These are phyloP conservation scores for Cladosporium sp. DNA, from an alignment of 2,329 filamentous ascomycete genomes.

Conservation along the genomic window DNA sequence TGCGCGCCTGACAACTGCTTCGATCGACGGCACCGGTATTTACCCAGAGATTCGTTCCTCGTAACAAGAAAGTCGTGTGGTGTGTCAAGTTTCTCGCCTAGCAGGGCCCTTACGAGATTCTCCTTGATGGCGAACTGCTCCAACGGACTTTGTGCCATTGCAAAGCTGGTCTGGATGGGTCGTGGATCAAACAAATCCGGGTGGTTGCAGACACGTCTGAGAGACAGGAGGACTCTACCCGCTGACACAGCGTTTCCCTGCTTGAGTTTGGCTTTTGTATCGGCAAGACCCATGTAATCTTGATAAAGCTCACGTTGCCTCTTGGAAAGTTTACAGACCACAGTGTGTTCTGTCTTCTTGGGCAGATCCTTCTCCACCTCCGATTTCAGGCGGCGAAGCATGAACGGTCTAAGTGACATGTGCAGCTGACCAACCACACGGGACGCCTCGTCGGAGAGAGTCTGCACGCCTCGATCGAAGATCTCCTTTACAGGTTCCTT, in stretches of 20 bases:
- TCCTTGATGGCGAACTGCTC: constrained; percentile 72
- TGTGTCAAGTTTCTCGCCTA: constrained; percentile 18
- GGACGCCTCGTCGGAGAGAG: constrained; percentile 90
- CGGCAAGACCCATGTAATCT: constrained; percentile 84
- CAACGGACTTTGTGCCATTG: constrained; percentile 68
- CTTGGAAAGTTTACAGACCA: constrained; percentile 92
- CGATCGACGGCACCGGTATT: constrained; percentile 17
- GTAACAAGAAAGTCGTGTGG: constrained; percentile 19
- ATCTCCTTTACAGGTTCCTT: constrained; percentile 94
- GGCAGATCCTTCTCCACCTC: constrained; percentile 99
- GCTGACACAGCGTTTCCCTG: constrained; percentile 97
- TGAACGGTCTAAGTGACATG: constrained; percentile 85
- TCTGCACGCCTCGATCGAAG: constrained; percentile 85
- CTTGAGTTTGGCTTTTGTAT: constrained; percentile 81
- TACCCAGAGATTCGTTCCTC: constrained; percentile 18
- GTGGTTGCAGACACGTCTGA: constrained; percentile 97
- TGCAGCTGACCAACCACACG: constrained; percentile 90
- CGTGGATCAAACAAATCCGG: constrained; percentile 94
- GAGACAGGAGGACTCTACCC: constrained; percentile 96
- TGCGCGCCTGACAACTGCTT: constrained; percentile 20
- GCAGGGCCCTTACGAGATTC: constrained; percentile 57
- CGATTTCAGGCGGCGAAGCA: constrained; percentile 84
- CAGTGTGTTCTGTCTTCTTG: constrained; percentile 93
- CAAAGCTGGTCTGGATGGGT: constrained; percentile 94
- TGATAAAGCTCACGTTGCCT: constrained; percentile 94